Conservation (phyloP, 805 yeast genomes). For the Candida adriatica region DNA sequence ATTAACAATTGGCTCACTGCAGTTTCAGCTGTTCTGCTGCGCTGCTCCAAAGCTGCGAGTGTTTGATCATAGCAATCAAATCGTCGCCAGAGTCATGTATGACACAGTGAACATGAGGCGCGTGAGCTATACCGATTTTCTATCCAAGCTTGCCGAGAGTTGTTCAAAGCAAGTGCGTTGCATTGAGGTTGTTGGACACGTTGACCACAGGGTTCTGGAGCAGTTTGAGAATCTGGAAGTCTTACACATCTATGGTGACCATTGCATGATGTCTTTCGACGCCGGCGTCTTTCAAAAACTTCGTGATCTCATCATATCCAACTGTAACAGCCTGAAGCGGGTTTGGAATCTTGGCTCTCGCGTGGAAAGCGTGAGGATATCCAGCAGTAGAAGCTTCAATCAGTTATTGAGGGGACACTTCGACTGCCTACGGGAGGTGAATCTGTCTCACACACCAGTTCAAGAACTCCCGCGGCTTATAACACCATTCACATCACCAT, state of each 20-base stretch:
- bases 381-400: background rate
- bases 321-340: slow-evolving; percentile 8
- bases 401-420: too few species aligned
- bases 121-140: slow-evolving; percentile 13
- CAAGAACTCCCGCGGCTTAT: too few species aligned
- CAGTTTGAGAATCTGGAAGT: slow-evolving; percentile 9
- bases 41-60: slow-evolving; percentile 13
- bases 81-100: slow-evolving; percentile 10
- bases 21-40: slow-evolving; percentile 17
- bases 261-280: slow-evolving; percentile 6
- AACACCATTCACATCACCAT: too few species aligned
- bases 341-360: slow-evolving; percentile 1
- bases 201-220: slow-evolving; percentile 6
- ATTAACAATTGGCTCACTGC: slow-evolving; percentile 16
- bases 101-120: slow-evolving; percentile 12
- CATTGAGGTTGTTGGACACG: slow-evolving; percentile 13
- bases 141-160: slow-evolving; percentile 5
- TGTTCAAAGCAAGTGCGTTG: slow-evolving; percentile 6
- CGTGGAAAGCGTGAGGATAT: background rate
- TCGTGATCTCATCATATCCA: slow-evolving; percentile 10
- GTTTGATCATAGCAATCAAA: slow-evolving; percentile 13
- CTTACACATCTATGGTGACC: slow-evolving; percentile 16
- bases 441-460: too few species aligned
- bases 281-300: slow-evolving; percentile 5
- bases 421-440: too few species aligned